A percentile compares a stretch with the other conserved stretches of the same genome.
Conservation (phyloP, 2,329 filamentous ascomycete species). For the Talaromyces rugulosus region DNA sequence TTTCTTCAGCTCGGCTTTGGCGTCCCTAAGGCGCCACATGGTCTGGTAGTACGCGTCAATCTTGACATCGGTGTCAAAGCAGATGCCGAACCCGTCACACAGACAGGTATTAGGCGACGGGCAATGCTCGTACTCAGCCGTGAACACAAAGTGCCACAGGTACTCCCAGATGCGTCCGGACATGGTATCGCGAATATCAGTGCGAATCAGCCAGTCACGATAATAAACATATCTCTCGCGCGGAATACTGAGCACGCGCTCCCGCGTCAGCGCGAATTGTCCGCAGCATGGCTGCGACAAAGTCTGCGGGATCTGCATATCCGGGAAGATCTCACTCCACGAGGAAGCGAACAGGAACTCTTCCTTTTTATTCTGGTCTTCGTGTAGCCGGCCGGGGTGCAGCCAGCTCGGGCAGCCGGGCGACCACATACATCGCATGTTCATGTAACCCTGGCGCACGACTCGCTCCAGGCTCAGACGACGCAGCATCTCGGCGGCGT, state of each 20-base stretch:
- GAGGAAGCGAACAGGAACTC: conserved; percentile 43
- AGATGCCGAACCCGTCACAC: conserved; percentile 61
- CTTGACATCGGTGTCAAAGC: conserved; percentile 50
- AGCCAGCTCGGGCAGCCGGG: conserved; percentile 59
- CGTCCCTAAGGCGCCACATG: conserved; percentile 38
- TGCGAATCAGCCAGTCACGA: conserved; percentile 59
- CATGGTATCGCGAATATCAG: conserved; percentile 51
- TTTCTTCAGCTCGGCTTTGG: conserved; percentile 31
- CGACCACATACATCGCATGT: conserved; percentile 55
- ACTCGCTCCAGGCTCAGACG: conserved; percentile 51
- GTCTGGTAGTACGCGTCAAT: conserved; percentile 48
- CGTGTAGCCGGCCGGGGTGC: conserved; percentile 40
- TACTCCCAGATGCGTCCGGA: conserved; percentile 61
- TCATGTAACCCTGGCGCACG: conserved; percentile 54
- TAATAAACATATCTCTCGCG: conserved; percentile 53
- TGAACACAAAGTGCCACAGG: conserved; percentile 61
- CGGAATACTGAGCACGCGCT: conserved; percentile 53
- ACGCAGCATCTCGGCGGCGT: conserved; percentile 48
- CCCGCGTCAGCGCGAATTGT: conserved; percentile 58
- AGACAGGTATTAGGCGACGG: conserved; percentile 55
- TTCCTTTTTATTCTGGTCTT: conserved; percentile 43
- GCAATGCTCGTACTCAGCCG: conserved; percentile 43
- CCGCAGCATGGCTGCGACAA: conserved; percentile 61
- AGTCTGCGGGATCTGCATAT: conserved; percentile 41
- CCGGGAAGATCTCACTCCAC: conserved; percentile 47